Base-by-base conservation (phyloP, 2,329 filamentous ascomycete genomes). In the Diplodia sapinea region DNA sequence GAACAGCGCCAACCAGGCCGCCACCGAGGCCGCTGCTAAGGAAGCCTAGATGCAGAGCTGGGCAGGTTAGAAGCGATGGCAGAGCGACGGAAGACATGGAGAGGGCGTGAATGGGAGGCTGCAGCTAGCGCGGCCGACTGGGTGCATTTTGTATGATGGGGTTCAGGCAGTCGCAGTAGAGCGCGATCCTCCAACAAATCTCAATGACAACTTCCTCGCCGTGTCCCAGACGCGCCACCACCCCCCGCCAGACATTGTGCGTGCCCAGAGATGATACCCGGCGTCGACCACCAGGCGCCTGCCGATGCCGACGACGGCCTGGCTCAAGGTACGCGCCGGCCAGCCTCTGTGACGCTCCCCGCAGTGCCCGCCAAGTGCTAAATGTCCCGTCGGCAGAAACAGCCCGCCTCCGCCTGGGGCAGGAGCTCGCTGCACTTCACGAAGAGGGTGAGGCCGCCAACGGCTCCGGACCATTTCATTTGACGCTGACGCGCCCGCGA, bases 1-100 rank as follows among this genome's bases (percentile, higher is more conserved):
- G 73, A 87, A 81, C 69, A 76, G 81, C 68, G 86, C 84, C 69
- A 86, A 87, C 77, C 78, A 81, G 69, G 79, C 66, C 26, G 57
- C 66, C 57, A 20, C 79, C 65, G 82, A 82, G 66, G 79, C 83
- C 72, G 79, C 80, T 33, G 76, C 82, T 74, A 75, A 77, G 70
- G 79, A 82, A 65, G 82, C 83, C 76, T 81, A 76, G 65, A 68
- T 23, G 55, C 29, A 51, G 29, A 31, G 47, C 57, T 23, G 29
- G 64, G 31, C 31, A 23, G 57, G 40, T 7, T 13, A 61, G 51
- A 57, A 57, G 33, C 31, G 62, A 62, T 31, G 15, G 66, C 51
- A 40, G 52, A 57, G 65, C 36, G 55, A 38, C 51, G 57, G 61
- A 51, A 43, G 40, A 40, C 20, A 62, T 50, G 33, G 31, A 56